A percentile compares a stretch with the other conserved stretches of the same genome.
Evolutionary conservation across 2,329 filamentous ascomycete species (phyloP).

Genomic region (Botryotinia globosa): DNA sequence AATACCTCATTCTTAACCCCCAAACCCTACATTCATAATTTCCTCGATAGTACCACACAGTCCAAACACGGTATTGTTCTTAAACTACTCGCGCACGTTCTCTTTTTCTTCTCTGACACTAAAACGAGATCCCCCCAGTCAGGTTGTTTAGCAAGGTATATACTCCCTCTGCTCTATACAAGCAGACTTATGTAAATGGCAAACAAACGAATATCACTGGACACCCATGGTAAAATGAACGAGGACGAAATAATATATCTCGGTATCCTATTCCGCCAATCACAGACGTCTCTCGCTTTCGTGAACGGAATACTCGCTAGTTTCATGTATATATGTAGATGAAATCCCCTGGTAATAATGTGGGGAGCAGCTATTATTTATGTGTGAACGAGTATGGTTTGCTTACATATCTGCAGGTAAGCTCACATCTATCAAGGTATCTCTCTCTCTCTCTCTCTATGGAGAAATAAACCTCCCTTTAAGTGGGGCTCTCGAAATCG

Average conservation of each 20-base stretch:
- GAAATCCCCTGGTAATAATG: not conserved
- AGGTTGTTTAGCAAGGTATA: not conserved
- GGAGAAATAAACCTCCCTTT: not conserved
- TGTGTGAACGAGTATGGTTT: not conserved
- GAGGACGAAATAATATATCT: not conserved
- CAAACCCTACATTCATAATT: slow-evolving; percentile 12
- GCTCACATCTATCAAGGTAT: not conserved
- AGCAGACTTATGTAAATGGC: not conserved
- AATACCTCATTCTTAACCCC: not conserved
- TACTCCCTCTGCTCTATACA: not conserved
- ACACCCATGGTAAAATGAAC: not conserved
- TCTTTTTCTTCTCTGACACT: not conserved
- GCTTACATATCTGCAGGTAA: not conserved
- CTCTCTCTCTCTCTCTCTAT: not conserved
- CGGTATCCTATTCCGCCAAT: not conserved
- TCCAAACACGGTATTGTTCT: not conserved
- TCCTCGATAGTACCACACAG: slow-evolving; percentile 8
- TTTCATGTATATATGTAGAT: not conserved
- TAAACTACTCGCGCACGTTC: not conserved
- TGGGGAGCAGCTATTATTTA: not conserved
- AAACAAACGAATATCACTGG: not conserved
- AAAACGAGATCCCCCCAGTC: not conserved
- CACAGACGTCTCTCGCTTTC: not conserved
- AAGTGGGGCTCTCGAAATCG: not conserved
- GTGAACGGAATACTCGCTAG: not conserved